Conservation (phyloP, 176 grass and related monocot genomes). For the Elaeis guineensis region DNA sequence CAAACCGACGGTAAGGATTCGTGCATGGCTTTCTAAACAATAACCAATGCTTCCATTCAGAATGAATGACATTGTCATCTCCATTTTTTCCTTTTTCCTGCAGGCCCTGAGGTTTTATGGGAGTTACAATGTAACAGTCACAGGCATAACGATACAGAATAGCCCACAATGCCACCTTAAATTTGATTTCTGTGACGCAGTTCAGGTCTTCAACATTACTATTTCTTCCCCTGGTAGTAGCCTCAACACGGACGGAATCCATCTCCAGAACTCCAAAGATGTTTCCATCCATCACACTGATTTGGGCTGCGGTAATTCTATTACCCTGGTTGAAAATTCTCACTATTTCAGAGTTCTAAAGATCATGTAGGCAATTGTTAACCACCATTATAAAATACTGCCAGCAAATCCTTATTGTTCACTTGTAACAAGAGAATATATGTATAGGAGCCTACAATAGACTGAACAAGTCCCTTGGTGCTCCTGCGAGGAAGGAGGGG, state of each 20-base stretch:
- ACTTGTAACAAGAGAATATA: too few species aligned
- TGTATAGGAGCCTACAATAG: too few species aligned
- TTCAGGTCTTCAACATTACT: slow-evolving; percentile 73
- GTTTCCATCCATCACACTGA: slow-evolving; percentile 90
- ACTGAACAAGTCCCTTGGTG: too few species aligned
- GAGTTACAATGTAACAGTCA: slow-evolving; percentile 74
- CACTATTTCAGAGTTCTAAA: too few species aligned
- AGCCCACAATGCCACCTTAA: slow-evolving; percentile 97
- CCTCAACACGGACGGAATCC: slow-evolving; percentile 93
- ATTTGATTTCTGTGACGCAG: slow-evolving; percentile 89
- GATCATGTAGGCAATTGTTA: too few species aligned
- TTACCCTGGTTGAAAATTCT: neutral
- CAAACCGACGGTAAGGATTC: slow-evolving; percentile 78
- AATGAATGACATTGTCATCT: too few species aligned
- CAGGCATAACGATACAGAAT: slow-evolving; percentile 93
- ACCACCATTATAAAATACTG: too few species aligned
- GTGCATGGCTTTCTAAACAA: neutral
- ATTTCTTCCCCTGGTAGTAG: slow-evolving; percentile 82
- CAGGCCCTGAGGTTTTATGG: slow-evolving; percentile 98
- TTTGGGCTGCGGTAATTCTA: slow-evolving; percentile 60
- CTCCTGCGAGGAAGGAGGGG: too few species aligned
- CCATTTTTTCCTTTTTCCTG: slow-evolving; percentile 10
- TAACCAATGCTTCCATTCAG: too few species aligned
- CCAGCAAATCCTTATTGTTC: too few species aligned
- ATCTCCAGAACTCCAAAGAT: slow-evolving; percentile 95